Base-by-base conservation (phyloP, 352 stramenopile genomes). In the Globisporangium apiculatum region DNA sequence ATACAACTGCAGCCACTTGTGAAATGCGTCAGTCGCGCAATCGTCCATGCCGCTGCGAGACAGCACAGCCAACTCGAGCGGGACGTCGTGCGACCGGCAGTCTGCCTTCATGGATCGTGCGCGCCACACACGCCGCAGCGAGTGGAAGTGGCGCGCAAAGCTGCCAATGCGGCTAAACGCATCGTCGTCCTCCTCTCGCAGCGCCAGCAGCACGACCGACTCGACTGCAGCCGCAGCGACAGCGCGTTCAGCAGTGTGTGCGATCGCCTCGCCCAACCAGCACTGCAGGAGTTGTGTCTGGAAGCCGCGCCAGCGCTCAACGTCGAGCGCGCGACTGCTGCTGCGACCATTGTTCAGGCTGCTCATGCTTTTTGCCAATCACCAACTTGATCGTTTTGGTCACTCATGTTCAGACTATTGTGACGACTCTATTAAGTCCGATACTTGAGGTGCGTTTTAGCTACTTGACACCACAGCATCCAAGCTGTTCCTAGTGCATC, bases 251-350 rank as follows among this genome's bases (percentile, higher is more conserved):
- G 71, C 35, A 8, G 78, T 67, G 31, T 76, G 65, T 7, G 62
- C 65, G 15, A 80, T 54, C 11, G 72, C 47, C 37, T 75, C 53
- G 4, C 68, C 75, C 36, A 82, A 31, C 72, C 70, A 82, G 61
- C 72, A 82, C 48, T 68, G 65, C 38, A 62, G 53, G 51, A 85
- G 36, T 11, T 82, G 48, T 12, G 43, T 17, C 55, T 61, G 48
- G 60, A 66, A 66, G 42, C 15, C 5, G 18, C 54, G 48, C 60
- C 60, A 66, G 43, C 5, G 38, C 14, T 45, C 17, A 12, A 2
- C 15, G 0, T 49, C 12, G 12, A 49, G 45, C 11, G n/a, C 45
- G 15, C 15, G 45, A n/a, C 6, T 12, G 15, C 45, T 49, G 45
- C 53, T 31, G 24, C 24, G 24, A 31, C 24, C 24, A 3, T 31